Base-by-base conservation (phyloP, 352 stramenopile genomes). In the Phytophthora podocarpi region DNA sequence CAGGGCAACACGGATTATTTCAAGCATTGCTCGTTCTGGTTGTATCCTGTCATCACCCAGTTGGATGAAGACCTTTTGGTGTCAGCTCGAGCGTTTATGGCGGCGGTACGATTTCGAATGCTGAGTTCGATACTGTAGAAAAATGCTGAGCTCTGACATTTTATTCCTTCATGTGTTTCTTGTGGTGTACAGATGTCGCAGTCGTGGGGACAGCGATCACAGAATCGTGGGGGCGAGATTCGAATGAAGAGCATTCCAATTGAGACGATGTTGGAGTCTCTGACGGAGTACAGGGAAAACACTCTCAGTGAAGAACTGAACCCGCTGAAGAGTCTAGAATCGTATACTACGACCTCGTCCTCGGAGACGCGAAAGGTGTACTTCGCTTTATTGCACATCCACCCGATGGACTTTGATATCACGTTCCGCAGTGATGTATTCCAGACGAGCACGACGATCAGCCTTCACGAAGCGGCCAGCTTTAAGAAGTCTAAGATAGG, bases 1-100 rank as follows among this genome's bases (percentile, higher is more conserved):
- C 87, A 96, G 58, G 87, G 85, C 18, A 91, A 74, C 32, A 96
- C 87, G 2, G 87, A 95, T 53, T 96, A 96, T 66, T 96, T 95
- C 42, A 88, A 96, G 67, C 87, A 96, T 61, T 96, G 76, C 48
- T 95, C 84, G 5, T 91, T 95, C 37, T 94, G 85, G 82, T 60
- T 95, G 52, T 88, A 91, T 45, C 88, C 88, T 13, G 78, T 96
- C 26, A 90, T 92, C 37, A 85, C 82, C 20, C 86, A 95, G 46
- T 41, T 96, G 13, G 88, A 96, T 39, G 88, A 96, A 87, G 88
- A 96, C 24, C 51, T 95, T 0, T 57, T 96, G 13, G 73, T 92
- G 28, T 81, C 87, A 26, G 78, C 80, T 35, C 78, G 85, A 42
- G 80, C 80, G 27, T 96, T 96, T 60, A 60, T 95, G 43, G 87